Base-by-base conservation (phyloP, 129 eudicot species). In the Helichrysum umbraculigerum region DNA sequence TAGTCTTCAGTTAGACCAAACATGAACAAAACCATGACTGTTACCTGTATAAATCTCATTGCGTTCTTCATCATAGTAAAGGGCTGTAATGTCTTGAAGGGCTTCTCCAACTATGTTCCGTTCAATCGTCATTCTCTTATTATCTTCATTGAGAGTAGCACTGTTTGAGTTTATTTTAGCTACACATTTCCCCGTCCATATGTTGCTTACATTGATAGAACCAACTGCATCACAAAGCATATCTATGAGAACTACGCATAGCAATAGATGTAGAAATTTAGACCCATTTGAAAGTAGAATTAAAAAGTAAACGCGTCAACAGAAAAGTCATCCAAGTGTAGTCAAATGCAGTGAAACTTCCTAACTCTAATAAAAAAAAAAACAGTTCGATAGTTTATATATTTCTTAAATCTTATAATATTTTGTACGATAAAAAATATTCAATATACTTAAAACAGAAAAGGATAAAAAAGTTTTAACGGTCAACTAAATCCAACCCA, bases 41-140 rank as follows among this genome's bases (percentile, higher is more conserved):
- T 82, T 83, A 16, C 89, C 87, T 1, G 87, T 82, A 73, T 82
- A 86, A 34, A 83, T 79, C 72, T 80, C 85, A 9, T 79, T 82
- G 5, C 85, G 76, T 60, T 79, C 89, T 82, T 83, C 85, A 69
- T 86, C 78, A 15, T 76, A 86, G n/a, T 76, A 86, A 57, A 76
- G 87, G 28, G 85, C 81, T 4, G 87, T 83, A 14, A 86, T 73
- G 42, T 82, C 85, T 72, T 82, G 82, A 60, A 85, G 71, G 54
- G 84, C 89, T 41, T 83, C 84, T 20, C 82, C 74, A 79, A 83
- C 78, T 20, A 62, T 71, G 56, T 71, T 82, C 51, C 82, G 66
- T 52, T 50, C 77, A 64, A 60, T 76, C 54, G 8, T 71, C 7
- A 8, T 70, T 41, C 41, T 75, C 61, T 69, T 81, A 65, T 66